A percentile compares a stretch with the other conserved stretches of the same genome.
These are phyloP conservation scores for Fusarium sp. DNA, from an alignment of 2,329 filamentous ascomycete genomes.

Conservation along the genomic window DNA sequence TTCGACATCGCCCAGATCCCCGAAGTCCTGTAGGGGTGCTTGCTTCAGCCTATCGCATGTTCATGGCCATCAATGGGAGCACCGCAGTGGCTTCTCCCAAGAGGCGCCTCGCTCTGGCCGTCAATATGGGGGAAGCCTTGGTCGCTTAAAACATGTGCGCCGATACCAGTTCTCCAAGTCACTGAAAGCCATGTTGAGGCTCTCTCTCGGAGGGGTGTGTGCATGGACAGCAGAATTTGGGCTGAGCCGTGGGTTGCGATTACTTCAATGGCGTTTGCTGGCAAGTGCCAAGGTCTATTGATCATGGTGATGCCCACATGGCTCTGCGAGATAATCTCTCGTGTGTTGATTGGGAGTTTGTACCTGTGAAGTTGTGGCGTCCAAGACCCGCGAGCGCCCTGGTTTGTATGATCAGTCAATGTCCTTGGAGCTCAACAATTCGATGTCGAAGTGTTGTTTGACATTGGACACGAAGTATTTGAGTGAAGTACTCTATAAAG, in stretches of 20 bases:
- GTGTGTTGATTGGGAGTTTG: background rate
- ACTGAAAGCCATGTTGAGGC: slow-evolving; percentile 19
- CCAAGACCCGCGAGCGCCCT: background rate
- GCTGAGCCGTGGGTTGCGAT: slow-evolving; percentile 45
- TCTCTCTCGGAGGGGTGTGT: slow-evolving; percentile 19
- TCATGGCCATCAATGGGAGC: no score
- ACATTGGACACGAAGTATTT: background rate
- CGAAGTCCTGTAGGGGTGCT: background rate
- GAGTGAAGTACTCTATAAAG: background rate
- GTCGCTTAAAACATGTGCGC: background rate
- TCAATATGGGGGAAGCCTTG: background rate
- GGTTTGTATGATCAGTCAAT: slow-evolving; percentile 56
- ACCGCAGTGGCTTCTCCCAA: no score
- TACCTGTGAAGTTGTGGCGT: slow-evolving; percentile 51
- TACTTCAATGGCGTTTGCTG: slow-evolving; percentile 50
- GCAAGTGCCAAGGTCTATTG: slow-evolving; percentile 38
- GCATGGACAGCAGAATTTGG: slow-evolving; percentile 21
- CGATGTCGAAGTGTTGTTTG: slow-evolving; percentile 54
- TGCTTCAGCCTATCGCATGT: background rate
- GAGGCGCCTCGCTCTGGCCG: no score
- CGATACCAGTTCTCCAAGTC: background rate
- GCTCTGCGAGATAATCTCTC: slow-evolving; percentile 20
- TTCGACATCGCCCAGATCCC: background rate
- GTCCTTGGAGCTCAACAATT: slow-evolving; percentile 58
- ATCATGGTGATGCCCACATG: slow-evolving; percentile 27